phyloP scores from a whole-genome alignment of 495 filamentous ascomycete genomes.

The Aspergillus hancockii region DNA sequence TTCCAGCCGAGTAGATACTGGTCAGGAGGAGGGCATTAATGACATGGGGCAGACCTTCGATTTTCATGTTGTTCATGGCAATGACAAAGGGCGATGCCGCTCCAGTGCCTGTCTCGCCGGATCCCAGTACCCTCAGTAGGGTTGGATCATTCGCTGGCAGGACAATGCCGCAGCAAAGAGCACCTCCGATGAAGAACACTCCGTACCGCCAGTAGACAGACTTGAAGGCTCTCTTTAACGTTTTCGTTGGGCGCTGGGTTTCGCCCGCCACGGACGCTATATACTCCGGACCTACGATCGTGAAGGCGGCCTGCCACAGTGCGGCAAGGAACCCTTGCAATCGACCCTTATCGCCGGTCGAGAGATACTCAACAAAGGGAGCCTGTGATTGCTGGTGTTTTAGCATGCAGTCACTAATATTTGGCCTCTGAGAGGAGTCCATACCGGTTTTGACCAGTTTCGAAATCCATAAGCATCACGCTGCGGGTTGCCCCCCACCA shows the following conservation, averaged over 20 bases:
- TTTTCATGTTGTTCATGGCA: constrained; percentile 70
- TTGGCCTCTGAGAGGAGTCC: background rate
- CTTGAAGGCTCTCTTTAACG: constrained; percentile 60
- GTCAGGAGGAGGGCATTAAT: constrained; percentile 75
- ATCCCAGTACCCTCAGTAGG: constrained; percentile 70
- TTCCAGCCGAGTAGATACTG: constrained; percentile 75
- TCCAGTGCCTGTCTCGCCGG: constrained; percentile 48
- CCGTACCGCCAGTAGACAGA: constrained; percentile 71
- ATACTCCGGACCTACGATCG: constrained; percentile 67
- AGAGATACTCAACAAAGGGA: constrained; percentile 50
- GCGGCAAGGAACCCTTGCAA: constrained; percentile 72
- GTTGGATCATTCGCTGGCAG: constrained; percentile 58
- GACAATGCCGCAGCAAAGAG: constrained; percentile 67
- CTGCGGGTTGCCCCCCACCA: constrained; percentile 72
- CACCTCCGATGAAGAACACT: constrained; percentile 71
- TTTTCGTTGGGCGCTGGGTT: constrained; percentile 63
- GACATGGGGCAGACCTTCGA: constrained; percentile 66
- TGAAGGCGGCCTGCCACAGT: constrained; percentile 49
- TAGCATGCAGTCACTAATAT: background rate
- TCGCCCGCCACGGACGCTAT: constrained; percentile 78
- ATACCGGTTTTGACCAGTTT: constrained; percentile 39
- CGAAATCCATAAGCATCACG: constrained; percentile 72
- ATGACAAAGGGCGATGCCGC: constrained; percentile 79
- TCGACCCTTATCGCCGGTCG: constrained; percentile 59
- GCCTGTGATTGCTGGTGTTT: constrained; percentile 2